Base-by-base conservation (phyloP, 1,139 yeast genomes). In the Geotrichum europaeum region DNA sequence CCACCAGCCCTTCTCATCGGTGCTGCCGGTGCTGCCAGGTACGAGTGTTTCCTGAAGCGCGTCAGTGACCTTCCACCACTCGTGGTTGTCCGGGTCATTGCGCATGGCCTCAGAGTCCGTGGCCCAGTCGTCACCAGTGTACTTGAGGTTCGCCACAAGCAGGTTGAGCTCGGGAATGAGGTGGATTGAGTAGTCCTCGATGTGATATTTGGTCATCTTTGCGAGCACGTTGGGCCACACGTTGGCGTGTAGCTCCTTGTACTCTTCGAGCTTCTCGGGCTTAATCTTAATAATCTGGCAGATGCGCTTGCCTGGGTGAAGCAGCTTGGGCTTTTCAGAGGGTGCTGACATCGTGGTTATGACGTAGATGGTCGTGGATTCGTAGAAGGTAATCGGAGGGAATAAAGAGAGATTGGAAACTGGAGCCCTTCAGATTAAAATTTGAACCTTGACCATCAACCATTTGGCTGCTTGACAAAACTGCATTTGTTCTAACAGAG, bases 1-100 rank as follows among this genome's bases (percentile, higher is more conserved):
- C 79, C 79, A 76, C 79, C 79, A 76, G 0, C 79, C 79, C 56
- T 71, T 72, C 43, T 64, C 64, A 58, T 76, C 79, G 47, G 73
- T 68, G 52, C 75, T 70, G 1, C 79, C 78, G 3, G 73, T 68
- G n/a, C 75, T 68, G 1, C 76, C 78, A 30, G 70, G 73, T 28
- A 75, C 69, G 62, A 76, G 60, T 3, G 76, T 68, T 58, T 73
- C 74, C 64, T 76, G 79, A 75, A 76, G 70, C 22, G 65, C 67
- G 63, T 76, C 79, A 9, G 78, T 75, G 67, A 72, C 67, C 49
- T 63, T 63, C 79, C 79, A 76, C 79, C 79, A 76, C 54, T 73
- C 69, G 54, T 69, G 72, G 64, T 76, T 76, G 3, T 71, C 77
- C 20, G 71, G 72, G 59, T 76, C 78, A 5, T 58, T 60, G 49